A percentile compares a stretch with the other conserved stretches of the same genome.
Conservation (phyloP, 148 eudicot genomes). For the Vaccinium darrowii region DNA sequence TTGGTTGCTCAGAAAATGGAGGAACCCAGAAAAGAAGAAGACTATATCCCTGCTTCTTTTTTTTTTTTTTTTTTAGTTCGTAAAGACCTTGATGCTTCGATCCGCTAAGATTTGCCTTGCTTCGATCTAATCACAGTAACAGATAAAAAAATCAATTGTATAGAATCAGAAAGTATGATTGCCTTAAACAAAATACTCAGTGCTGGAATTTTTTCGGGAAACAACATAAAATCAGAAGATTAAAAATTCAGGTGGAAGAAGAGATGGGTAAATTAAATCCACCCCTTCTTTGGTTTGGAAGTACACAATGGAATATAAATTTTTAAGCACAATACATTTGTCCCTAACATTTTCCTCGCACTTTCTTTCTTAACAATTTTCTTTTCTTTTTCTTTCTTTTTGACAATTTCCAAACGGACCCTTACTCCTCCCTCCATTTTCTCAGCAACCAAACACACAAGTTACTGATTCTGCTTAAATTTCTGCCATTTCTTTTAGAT, state of each 20-base stretch:
- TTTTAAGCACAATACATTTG: no score
- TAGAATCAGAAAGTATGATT: not conserved
- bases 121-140: not conserved
- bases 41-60: not conserved
- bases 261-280: no score
- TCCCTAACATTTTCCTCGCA: no score
- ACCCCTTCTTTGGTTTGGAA: no score
- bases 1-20: slow-evolving; percentile 4
- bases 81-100: not conserved
- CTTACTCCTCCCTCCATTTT: not conserved
- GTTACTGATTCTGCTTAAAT: not conserved
- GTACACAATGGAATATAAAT: no score
- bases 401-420: no score
- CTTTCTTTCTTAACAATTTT: no score
- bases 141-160: no score
- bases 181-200: not conserved
- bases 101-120: not conserved
- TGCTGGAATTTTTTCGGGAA: not conserved
- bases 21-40: not conserved
- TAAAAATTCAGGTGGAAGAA: not conserved
- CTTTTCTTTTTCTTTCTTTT: no score
- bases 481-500: not conserved
- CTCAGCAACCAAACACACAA: not conserved
- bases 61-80: not conserved
- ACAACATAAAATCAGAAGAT: not conserved